These are phyloP conservation scores for Euphorbia peplus DNA, from an alignment of 345 rosid genomes.

Conservation along the genomic window DNA sequence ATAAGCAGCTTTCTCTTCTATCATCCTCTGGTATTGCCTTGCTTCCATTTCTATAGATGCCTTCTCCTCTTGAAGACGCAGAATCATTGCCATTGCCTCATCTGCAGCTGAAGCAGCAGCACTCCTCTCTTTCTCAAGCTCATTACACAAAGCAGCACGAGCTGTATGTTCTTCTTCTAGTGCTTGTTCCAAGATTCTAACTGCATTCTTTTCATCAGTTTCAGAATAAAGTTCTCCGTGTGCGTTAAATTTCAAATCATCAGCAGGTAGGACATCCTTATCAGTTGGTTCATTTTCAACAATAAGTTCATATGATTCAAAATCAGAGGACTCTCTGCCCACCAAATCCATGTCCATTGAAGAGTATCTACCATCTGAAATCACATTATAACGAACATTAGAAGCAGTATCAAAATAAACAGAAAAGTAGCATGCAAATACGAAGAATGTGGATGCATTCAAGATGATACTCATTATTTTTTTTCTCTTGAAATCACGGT, in stretches of 20 bases:
- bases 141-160: constrained; percentile 43
- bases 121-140: constrained; percentile 79
- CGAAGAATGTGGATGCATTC: constrained; percentile 7
- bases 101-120: constrained; percentile 85
- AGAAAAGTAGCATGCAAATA: constrained; percentile 10
- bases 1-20: constrained; percentile 76
- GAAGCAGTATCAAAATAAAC: constrained; percentile 16
- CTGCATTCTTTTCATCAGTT: constrained; percentile 26
- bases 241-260: constrained; percentile 25
- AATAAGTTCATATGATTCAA: constrained; percentile 21
- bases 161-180: constrained; percentile 53
- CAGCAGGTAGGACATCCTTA: constrained; percentile 18
- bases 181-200: constrained; percentile 48
- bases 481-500: not conserved
- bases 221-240: constrained; percentile 26
- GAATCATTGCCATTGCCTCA: constrained; percentile 93
- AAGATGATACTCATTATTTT: not conserved
- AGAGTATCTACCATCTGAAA: constrained; percentile 37
- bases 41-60: constrained; percentile 84
- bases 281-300: constrained; percentile 25
- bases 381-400: constrained; percentile 16
- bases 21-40: constrained; percentile 78
- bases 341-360: constrained; percentile 25
- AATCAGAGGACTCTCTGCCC: constrained; percentile 23
- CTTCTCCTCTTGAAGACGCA: constrained; percentile 74